These are phyloP conservation scores for Penicillium oxalicum DNA, from an alignment of 2,329 filamentous ascomycete species.

Conservation along the genomic window DNA sequence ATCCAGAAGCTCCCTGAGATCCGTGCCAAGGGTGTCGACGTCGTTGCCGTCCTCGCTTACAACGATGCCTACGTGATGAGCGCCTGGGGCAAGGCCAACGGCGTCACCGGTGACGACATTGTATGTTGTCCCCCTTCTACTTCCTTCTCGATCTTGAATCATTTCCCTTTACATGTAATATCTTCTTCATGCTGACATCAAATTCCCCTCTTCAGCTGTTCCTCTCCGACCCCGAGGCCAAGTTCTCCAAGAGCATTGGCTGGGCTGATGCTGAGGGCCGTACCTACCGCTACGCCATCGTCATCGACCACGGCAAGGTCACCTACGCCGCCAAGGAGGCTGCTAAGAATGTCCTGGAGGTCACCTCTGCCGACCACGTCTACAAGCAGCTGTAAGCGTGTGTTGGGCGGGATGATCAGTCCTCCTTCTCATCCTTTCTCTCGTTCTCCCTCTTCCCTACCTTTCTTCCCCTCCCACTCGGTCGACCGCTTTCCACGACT, in stretches of 20 bases:
- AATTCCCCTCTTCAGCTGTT: slow-evolving; percentile 52
- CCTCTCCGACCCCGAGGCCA: slow-evolving; percentile 64
- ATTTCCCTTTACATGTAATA: too few species aligned
- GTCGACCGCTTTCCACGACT: not conserved
- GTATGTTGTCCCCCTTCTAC: slow-evolving; percentile 36
- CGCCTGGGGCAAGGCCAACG: slow-evolving; percentile 85
- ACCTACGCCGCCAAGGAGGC: slow-evolving; percentile 70
- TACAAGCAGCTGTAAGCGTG: slow-evolving; percentile 43
- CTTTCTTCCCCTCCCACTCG: too few species aligned
- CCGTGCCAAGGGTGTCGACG: slow-evolving; percentile 74
- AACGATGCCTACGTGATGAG: slow-evolving; percentile 87
- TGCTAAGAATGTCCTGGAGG: slow-evolving; percentile 39
- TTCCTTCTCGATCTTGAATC: not conserved
- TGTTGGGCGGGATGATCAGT: not conserved
- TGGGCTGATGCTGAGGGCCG: slow-evolving; percentile 68
- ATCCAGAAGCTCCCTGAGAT: slow-evolving; percentile 64
- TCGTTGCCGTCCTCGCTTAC: slow-evolving; percentile 72
- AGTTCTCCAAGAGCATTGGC: slow-evolving; percentile 71
- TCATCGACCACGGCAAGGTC: slow-evolving; percentile 78
- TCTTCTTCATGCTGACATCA: slow-evolving; percentile 1
- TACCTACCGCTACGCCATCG: slow-evolving; percentile 71
- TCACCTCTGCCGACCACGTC: slow-evolving; percentile 44
- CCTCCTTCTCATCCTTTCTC: too few species aligned
- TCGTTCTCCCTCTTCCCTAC: too few species aligned
- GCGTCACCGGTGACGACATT: slow-evolving; percentile 64